A percentile compares a stretch with the other conserved stretches of the same genome.
phyloP scores from a whole-genome alignment of 2,329 filamentous ascomycete genomes.

The Beauveria asiatica region DNA sequence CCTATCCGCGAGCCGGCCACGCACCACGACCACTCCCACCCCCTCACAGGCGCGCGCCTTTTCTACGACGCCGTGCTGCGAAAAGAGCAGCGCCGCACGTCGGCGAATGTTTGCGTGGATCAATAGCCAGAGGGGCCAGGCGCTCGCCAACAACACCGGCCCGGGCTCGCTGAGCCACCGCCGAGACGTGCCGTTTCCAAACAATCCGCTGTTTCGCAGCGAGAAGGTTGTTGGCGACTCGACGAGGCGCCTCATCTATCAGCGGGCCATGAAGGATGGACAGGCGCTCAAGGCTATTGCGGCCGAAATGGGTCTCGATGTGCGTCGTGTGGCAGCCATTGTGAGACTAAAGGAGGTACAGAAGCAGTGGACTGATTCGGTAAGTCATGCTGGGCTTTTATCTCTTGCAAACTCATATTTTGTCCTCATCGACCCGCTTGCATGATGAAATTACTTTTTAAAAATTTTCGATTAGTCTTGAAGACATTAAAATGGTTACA shows the following conservation, averaged over 20 bases:
- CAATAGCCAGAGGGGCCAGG: conserved; percentile 18
- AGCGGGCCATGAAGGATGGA: conserved; percentile 54
- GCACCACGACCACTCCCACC: conserved; percentile 6
- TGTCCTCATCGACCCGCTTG: conserved; percentile 12
- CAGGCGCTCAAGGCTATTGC: conserved; percentile 69
- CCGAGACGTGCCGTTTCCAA: conserved; percentile 57
- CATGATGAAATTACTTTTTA: conserved; percentile 52
- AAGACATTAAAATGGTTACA: conserved; percentile 93
- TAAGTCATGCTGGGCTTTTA: conserved; percentile 38
- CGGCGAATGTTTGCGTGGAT: conserved; percentile 33
- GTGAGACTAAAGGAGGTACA: conserved; percentile 81
- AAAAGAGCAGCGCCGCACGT: conserved; percentile 29
- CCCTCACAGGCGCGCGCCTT: conserved; percentile 25
- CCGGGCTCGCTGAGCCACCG: conserved; percentile 31
- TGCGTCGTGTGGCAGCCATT: conserved; percentile 76
- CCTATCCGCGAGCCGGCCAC: conserved; percentile 15
- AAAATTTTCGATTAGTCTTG: conserved; percentile 99
- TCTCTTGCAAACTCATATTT: conserved; percentile 12
- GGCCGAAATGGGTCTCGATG: conserved; percentile 67
- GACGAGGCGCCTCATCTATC: conserved; percentile 65
- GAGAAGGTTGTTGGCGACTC: conserved; percentile 65
- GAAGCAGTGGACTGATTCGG: conserved; percentile 65
- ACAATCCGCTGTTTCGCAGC: conserved; percentile 63
- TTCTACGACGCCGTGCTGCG: conserved; percentile 30
- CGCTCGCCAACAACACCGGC: conserved; percentile 18